Evolutionary conservation across 768 basidiomycete species (phyloP).

Genomic region (Sutorius australiensis): DNA sequence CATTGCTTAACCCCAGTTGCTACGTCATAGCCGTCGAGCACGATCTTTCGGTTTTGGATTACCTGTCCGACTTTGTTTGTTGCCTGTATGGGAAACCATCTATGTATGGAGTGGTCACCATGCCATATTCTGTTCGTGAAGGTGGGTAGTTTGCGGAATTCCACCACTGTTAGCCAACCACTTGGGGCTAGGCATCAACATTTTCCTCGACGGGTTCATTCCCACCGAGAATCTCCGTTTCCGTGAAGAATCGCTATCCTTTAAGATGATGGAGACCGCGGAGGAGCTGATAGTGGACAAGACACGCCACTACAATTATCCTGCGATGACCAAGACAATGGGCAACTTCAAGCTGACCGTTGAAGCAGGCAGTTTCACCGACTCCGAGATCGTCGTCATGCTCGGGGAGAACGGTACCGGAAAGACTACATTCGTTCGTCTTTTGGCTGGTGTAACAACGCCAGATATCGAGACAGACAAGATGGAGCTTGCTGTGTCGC

Average conservation of each 20-base stretch:
- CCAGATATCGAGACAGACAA: conserved; percentile 85
- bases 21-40: conserved; percentile 99
- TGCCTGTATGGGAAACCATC: conserved; percentile 96
- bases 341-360: conserved; percentile 95
- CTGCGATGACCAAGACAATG: conserved; percentile 94
- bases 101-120: conserved; percentile 97
- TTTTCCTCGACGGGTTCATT: conserved; percentile 98
- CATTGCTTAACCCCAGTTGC: conserved; percentile 73
- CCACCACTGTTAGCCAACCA: conserved; percentile 1
- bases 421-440: conserved; percentile 96
- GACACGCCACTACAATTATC: conserved; percentile 87
- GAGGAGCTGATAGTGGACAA: conserved; percentile 87
- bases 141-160: conserved; percentile 42
- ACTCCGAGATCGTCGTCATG: conserved; percentile 99
- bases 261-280: conserved; percentile 96
- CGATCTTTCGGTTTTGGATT: conserved; percentile 96
- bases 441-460: conserved; percentile 81
- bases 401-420: conserved; percentile 99
- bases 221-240: conserved; percentile 98
- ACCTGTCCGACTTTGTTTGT: conserved; percentile 97
- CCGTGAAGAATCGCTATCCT: conserved; percentile 90
- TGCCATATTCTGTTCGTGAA: conserved; percentile 98
- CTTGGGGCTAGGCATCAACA: conserved; percentile 79
- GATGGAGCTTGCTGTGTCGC: conserved; percentile 79
- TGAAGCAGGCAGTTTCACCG: conserved; percentile 87